Evolutionary conservation across 192 early-diverging fungal species (phyloP).

Genomic region (Linnemannia elongata): DNA sequence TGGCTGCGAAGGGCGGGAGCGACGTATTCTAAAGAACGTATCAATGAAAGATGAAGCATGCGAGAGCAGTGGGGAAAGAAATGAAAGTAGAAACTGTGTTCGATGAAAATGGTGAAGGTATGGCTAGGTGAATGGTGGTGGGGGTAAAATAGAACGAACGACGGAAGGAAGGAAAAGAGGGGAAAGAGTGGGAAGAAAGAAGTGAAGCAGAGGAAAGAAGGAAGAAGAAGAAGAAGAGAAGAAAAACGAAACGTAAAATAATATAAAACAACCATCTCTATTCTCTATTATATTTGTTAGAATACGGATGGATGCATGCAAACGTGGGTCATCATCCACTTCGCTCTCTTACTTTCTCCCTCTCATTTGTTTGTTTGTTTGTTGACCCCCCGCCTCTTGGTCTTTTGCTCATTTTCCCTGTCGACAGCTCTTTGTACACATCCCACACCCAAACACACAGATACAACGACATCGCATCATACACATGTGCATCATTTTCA

Average conservation of each 20-base stretch:
- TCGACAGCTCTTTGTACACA: neutral
- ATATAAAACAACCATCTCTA: neutral
- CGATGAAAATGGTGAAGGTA: neutral
- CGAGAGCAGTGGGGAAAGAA: neutral
- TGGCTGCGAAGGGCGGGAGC: neutral
- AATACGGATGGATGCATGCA: neutral
- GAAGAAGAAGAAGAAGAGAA: neutral
- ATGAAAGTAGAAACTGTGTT: too few species aligned
- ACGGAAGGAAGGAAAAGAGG: neutral
- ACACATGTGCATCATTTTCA: neutral
- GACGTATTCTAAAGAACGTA: neutral
- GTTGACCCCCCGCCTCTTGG: neutral
- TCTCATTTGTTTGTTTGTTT: neutral
- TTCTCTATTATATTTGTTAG: conserved; percentile 13
- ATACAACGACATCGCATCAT: neutral
- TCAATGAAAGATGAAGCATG: neutral
- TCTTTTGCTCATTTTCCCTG: neutral
- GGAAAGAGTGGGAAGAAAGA: neutral
- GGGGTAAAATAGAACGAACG: neutral
- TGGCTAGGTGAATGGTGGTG: neutral
- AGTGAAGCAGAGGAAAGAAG: neutral
- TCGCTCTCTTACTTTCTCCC: neutral
- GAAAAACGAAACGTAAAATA: conserved; percentile 9
- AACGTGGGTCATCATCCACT: neutral
- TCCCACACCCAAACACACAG: neutral